Base-by-base conservation (phyloP, 2,329 filamentous ascomycete genomes). In the Sporothrix curviconia region DNA sequence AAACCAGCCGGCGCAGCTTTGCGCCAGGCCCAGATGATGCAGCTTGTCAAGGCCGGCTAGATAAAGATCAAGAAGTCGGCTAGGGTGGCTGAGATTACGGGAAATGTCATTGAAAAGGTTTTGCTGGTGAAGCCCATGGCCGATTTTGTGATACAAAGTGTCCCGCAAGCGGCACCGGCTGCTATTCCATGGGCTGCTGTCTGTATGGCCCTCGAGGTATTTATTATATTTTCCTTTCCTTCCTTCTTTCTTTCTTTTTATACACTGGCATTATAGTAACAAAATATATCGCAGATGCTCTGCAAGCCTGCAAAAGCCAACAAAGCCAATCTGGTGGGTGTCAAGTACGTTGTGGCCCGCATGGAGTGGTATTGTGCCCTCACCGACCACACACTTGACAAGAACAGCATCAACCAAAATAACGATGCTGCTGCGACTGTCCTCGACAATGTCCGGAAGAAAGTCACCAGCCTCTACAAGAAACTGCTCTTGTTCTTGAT, bases 351-450 rank as follows among this genome's bases (percentile, higher is more conserved):
- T 39, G 25, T 71, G n/a, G 65, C 63, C 2, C 66, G 67, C 44
- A 74, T 74, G 66, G 63, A 72, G 1, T 74, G 68, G 71, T 74
- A 75, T 60, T 71, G 66, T 62, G 62, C 65, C 19, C 60, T 74
- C 17, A 64, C 64, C 3, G 53, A 47, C 14, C 63, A 66, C 3
- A 62, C 73, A 3, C 62, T 72, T 6, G 58, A 66, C 58, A 55
- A 37, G 19, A 43, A 24, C 4, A 28, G n/a, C 55, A 1, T n/a
- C 57, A 36, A 59, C 50, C 8, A 6, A 56, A 17, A 55, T 53
- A n/a, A n/a, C n/a, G n/a, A n/a, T n/a, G n/a, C n/a, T n/a, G n/a
- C n/a, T n/a, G n/a, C n/a, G n/a, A n/a, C n/a, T 19, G 17, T 68
- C 19, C 59, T 58, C 52, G 15, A 2, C 36, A 39, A 67, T 40